These are phyloP conservation scores for Diaporthe australafricana DNA, from an alignment of 2,329 filamentous ascomycete species.

Conservation along the genomic window DNA sequence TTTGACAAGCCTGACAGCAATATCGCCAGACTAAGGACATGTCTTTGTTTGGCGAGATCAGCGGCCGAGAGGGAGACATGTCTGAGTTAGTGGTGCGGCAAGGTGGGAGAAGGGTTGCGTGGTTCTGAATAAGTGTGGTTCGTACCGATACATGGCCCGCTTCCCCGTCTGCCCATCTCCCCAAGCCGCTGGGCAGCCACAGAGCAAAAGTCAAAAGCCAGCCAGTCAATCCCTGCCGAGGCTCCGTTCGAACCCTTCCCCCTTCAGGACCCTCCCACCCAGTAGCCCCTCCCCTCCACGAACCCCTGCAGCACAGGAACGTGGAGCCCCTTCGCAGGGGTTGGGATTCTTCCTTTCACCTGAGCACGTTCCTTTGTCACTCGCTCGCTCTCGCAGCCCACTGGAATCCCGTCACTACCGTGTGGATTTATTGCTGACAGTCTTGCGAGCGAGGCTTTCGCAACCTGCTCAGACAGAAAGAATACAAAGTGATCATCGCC, in stretches of 20 bases:
- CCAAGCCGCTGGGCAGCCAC: constrained; percentile 21
- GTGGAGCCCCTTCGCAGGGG: constrained; percentile 17
- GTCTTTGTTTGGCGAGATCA: constrained; percentile 28
- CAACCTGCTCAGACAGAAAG: not conserved
- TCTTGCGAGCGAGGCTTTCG: not conserved
- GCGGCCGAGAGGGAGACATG: constrained; percentile 14
- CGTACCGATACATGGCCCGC: constrained; percentile 27
- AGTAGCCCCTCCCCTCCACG: not conserved
- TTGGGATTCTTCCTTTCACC: constrained; percentile 12
- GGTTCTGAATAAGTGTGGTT: not conserved
- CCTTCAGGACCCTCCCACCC: too few relatives aligned
- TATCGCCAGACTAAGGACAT: constrained; percentile 7
- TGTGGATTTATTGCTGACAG: not conserved
- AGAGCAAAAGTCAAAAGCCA: not conserved
- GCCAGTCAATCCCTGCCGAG: constrained; percentile 14
- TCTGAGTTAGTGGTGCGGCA: constrained; percentile 3
- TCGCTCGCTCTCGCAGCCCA: constrained; percentile 13
- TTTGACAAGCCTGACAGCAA: constrained; percentile 10
- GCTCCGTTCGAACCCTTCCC: not conserved
- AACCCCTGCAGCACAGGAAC: constrained; percentile 19
- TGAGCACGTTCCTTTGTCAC: constrained; percentile 26
- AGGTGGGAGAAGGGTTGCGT: constrained; percentile 14
- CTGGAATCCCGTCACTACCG: not conserved
- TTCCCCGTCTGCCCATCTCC: not conserved
- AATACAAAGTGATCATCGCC: constrained; percentile 21